phyloP scores from a whole-genome alignment of 768 basidiomycete genomes.

The Tricholoma furcatifolium region DNA sequence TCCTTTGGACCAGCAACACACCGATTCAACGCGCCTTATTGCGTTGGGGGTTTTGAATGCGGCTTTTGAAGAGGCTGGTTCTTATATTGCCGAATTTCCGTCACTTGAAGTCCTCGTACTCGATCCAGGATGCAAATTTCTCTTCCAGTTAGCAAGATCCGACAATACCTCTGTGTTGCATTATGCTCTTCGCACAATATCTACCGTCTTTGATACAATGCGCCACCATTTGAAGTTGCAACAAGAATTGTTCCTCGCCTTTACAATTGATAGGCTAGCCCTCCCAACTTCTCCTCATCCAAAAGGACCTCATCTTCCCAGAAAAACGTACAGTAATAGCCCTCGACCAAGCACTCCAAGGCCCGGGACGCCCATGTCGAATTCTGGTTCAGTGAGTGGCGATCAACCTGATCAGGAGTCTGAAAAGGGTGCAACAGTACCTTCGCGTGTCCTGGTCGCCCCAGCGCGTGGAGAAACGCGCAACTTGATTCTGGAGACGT shows the following conservation, averaged over 20 bases:
- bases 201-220: constrained; percentile 88
- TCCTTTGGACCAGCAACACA: constrained; percentile 92
- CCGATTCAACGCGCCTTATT: constrained; percentile 90
- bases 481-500: constrained; percentile 86
- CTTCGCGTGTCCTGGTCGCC: constrained; percentile 58
- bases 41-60: constrained; percentile 86
- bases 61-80: constrained; percentile 83
- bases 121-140: constrained; percentile 92
- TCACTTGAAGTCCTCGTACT: constrained; percentile 75
- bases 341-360: constrained; percentile 44
- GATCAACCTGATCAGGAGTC: constrained; percentile 38
- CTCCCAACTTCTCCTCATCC: constrained; percentile 39
- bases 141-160: constrained; percentile 95
- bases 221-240: constrained; percentile 86
- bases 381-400: constrained; percentile 36
- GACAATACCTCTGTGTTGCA: constrained; percentile 82
- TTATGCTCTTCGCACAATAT: constrained; percentile 78
- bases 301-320: constrained; percentile 26
- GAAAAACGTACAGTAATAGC: constrained; percentile 24
- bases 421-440: constrained; percentile 43
- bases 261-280: constrained; percentile 88
- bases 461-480: constrained; percentile 87
- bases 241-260: constrained; percentile 92
- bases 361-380: constrained; percentile 49
- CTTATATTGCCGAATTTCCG: constrained; percentile 71